These are phyloP conservation scores for Alternaria rosae DNA, from an alignment of 2,329 filamentous ascomycete genomes.

Conservation along the genomic window DNA sequence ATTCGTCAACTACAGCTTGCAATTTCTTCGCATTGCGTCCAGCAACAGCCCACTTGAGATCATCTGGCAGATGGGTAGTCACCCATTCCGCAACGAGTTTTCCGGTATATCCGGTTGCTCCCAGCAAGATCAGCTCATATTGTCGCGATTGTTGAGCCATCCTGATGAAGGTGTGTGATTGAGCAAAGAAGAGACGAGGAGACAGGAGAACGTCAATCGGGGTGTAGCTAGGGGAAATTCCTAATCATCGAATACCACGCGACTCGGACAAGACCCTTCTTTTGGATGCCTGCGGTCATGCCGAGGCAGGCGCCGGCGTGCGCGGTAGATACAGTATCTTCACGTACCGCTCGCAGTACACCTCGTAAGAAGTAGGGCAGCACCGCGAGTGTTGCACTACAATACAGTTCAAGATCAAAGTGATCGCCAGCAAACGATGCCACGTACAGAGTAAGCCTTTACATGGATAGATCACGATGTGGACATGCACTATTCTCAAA, in stretches of 20 bases:
- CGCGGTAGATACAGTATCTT: slow-evolving; percentile 9
- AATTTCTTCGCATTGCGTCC: slow-evolving; percentile 83
- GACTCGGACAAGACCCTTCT: slow-evolving; percentile 30
- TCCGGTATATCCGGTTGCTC: slow-evolving; percentile 84
- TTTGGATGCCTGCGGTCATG: slow-evolving; percentile 28
- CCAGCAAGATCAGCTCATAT: slow-evolving; percentile 72
- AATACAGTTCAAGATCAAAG: neutral
- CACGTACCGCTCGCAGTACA: neutral
- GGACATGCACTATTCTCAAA: neutral
- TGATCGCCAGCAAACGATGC: neutral
- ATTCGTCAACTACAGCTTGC: slow-evolving; percentile 69
- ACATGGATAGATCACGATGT: neutral
- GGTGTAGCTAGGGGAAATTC: slow-evolving; percentile 15
- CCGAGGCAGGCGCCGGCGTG: slow-evolving; percentile 19
- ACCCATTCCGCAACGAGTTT: slow-evolving; percentile 79
- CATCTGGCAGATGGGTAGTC: slow-evolving; percentile 71
- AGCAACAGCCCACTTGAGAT: slow-evolving; percentile 86
- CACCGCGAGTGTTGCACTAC: neutral
- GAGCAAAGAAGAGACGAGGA: slow-evolving; percentile 13
- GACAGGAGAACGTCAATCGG: neutral
- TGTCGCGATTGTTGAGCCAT: slow-evolving; percentile 51
- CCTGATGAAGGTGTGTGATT: slow-evolving; percentile 8
- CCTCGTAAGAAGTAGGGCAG: neutral
- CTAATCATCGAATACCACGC: slow-evolving; percentile 16
- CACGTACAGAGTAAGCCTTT: neutral